A percentile compares a stretch with the other conserved stretches of the same genome.
Conservation (phyloP, 2,329 filamentous ascomycete species). For the Colletotrichum liaoningense region DNA sequence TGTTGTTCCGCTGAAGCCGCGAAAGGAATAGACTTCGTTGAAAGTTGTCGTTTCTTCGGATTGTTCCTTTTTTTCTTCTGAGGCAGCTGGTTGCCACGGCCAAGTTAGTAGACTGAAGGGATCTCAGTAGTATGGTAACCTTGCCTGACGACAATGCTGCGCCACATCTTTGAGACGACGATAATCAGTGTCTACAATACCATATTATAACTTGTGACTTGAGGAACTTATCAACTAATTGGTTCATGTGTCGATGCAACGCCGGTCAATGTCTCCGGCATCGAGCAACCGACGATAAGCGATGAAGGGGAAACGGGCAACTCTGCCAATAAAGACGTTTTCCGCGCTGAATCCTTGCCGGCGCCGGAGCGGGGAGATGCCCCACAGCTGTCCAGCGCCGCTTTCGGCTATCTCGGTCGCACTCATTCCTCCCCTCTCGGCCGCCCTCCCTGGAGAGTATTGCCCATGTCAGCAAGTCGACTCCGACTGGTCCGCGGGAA, state of each 20-base stretch:
- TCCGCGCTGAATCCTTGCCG: slow-evolving; percentile 3
- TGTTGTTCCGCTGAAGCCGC: background rate
- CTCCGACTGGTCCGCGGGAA: background rate
- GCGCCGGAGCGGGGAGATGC: slow-evolving; percentile 5
- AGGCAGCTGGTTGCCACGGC: background rate
- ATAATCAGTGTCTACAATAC: no score
- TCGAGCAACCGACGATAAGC: background rate
- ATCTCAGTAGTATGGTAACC: no score
- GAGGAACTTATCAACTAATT: no score
- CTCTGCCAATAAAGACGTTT: slow-evolving; percentile 2
- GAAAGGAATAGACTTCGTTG: background rate
- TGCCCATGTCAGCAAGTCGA: background rate
- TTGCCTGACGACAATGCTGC: no score
- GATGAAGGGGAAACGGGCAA: background rate
- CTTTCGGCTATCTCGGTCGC: slow-evolving; percentile 5
- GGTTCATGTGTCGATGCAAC: background rate
- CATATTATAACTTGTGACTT: no score
- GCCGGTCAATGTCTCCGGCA: background rate
- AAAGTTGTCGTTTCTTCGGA: background rate
- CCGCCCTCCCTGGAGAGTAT: background rate
- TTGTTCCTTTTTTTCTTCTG: background rate
- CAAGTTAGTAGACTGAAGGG: no score
- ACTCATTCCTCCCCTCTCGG: background rate
- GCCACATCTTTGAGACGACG: no score
- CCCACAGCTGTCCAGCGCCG: slow-evolving; percentile 3